Evolutionary conservation across 2,329 filamentous ascomycete genomes (phyloP), one percentile per base, ranked within the genome.

Genomic region (Fusarium devonianum): DNA sequence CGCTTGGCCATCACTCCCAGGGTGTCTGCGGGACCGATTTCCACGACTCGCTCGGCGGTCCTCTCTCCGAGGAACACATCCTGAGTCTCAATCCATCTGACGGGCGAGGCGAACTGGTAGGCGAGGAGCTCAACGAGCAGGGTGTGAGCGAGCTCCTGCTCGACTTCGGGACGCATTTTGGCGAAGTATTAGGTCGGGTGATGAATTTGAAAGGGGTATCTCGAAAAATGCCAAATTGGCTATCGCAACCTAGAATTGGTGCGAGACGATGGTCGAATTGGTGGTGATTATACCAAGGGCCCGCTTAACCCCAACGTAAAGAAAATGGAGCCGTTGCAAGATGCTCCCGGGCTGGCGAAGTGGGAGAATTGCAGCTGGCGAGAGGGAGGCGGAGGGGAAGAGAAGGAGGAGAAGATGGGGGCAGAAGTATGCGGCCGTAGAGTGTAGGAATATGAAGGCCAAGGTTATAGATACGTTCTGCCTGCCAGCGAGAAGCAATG

Each of bases 31-130:
- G 94, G 94, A 72, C 94, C 94, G 66, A 99, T 88, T 75, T 99
- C 94, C 67, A 99, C 94, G 70, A 99, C 95, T 70, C 94, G 87
- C 82, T 99, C 94, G 39, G 94, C 95, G 41, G 87, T 89, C 78
- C 96, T 94, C 75, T 97, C 92, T 60, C 89, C 93, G 66, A 99
- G 89, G 69, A 99, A 94, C 67, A 99, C 94, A 93, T 99, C 94
- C 78, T 99, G 94, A 45, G 94, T 99, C 78, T 99, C 94, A 75
- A 99, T 99, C 94, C 94, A 99, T 86, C 94, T 88, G 67, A 99
- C 94, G 39, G 94, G 94, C 44, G 93, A 97, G 67, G 94, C 94
- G 75, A 99, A 99, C 74, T 99, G 94, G 77, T 97, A 99, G 80
- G 94, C 94, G 65, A 99, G 86, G 60, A 99, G 90, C 86, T 99